Percentiles rank a stretch among this genome's conserved stretches.
These are phyloP conservation scores for Hondaea fermentalgiana DNA, from an alignment of 108 stramenopile genomes.

Conservation along the genomic window DNA sequence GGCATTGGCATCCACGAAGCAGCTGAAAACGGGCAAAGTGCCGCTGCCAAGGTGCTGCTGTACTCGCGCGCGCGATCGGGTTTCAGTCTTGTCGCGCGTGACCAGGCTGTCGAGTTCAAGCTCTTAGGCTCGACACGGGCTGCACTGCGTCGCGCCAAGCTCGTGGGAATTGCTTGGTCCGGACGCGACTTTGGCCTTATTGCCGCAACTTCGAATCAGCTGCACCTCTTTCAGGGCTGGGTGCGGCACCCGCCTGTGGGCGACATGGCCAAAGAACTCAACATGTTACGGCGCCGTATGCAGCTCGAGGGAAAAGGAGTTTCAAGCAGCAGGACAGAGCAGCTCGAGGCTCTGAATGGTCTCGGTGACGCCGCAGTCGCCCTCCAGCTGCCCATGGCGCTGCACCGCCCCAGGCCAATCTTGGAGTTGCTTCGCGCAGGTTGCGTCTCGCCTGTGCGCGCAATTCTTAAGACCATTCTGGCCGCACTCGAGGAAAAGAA, in stretches of 20 bases:
- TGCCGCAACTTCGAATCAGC: not conserved
- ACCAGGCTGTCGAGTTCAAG: not conserved
- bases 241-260: not conserved
- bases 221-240: conserved; percentile 5
- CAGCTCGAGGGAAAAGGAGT: not conserved
- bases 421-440: not conserved
- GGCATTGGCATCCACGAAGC: not conserved
- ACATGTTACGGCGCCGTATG: not conserved
- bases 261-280: not conserved
- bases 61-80: not conserved
- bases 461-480: not conserved
- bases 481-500: not conserved
- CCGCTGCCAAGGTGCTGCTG: not conserved
- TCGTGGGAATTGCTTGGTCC: not conserved
- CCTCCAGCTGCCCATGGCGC: not conserved
- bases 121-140: not conserved
- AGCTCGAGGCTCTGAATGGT: not conserved
- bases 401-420: not conserved
- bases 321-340: not conserved
- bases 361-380: not conserved
- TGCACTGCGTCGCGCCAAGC: not conserved
- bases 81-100: not conserved
- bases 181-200: not conserved
- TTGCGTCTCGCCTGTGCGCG: not conserved
- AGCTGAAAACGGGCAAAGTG: not conserved